Evolutionary conservation across 2,329 filamentous ascomycete genomes (phyloP).

Genomic region (Pyricularia pennisetigena): DNA sequence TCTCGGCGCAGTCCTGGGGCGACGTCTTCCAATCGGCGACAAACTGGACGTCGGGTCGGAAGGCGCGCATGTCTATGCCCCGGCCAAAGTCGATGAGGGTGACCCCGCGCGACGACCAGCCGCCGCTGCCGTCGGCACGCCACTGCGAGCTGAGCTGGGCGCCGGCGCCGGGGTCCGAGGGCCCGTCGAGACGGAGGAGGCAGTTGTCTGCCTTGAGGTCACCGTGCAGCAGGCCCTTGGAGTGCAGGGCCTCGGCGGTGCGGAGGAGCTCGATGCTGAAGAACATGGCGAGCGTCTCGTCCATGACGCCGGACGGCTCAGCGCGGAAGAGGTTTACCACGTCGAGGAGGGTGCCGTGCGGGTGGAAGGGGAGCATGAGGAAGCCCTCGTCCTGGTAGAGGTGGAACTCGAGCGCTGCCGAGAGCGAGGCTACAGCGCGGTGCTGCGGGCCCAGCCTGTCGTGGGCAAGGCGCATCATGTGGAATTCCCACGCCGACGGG

Average conservation of each 20-base stretch:
- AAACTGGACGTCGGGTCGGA: constrained; percentile 69
- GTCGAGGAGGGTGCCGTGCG: constrained; percentile 89
- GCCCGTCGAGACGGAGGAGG: constrained; percentile 65
- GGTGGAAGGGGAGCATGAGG: constrained; percentile 75
- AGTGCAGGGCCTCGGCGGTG: constrained; percentile 78
- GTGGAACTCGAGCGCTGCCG: constrained; percentile 82
- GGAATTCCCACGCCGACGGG: constrained; percentile 88
- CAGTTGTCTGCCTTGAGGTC: constrained; percentile 96
- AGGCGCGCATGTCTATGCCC: constrained; percentile 85
- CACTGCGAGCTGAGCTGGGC: constrained; percentile 52
- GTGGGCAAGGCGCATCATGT: constrained; percentile 81
- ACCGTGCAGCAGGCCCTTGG: constrained; percentile 73
- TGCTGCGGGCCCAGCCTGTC: constrained; percentile 61
- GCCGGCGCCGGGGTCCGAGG: constrained; percentile 17
- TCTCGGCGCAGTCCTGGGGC: constrained; percentile 85
- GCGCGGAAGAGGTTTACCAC: constrained; percentile 78
- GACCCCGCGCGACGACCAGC: constrained; percentile 74
- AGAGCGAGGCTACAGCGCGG: constrained; percentile 66
- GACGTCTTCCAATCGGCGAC: constrained; percentile 92
- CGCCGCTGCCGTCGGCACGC: constrained; percentile 59
- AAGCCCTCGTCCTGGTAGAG: constrained; percentile 86
- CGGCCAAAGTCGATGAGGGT: constrained; percentile 91
- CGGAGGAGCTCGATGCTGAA: constrained; percentile 86
- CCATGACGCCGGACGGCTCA: constrained; percentile 67
- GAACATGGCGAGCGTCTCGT: constrained; percentile 90